These are phyloP conservation scores for Fusarium phyllophilum DNA, from an alignment of 2,329 filamentous ascomycete species.

Conservation along the genomic window DNA sequence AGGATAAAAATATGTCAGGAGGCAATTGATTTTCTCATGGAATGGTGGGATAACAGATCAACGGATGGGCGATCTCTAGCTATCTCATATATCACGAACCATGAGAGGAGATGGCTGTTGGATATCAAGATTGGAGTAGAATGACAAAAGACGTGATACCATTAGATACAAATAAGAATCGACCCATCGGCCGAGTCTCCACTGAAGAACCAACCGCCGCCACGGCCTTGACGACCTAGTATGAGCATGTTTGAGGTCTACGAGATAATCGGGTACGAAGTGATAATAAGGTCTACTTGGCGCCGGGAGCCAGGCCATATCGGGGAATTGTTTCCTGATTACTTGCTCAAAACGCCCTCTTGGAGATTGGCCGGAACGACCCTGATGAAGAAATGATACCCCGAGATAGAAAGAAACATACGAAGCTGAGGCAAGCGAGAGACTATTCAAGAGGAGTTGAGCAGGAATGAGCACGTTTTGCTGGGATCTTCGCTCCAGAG, in stretches of 20 bases:
- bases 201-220: constrained; percentile 11
- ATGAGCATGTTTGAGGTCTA: constrained; percentile 32
- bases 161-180: constrained; percentile 43
- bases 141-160: constrained; percentile 23
- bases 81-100: constrained; percentile 6
- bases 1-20: not conserved
- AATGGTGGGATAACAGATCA: not conserved
- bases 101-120: constrained; percentile 8
- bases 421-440: constrained; percentile 4
- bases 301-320: constrained; percentile 39
- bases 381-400: constrained; percentile 19
- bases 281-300: constrained; percentile 16
- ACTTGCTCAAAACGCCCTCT: constrained; percentile 36
- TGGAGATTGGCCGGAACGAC: constrained; percentile 12
- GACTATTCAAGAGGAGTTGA: constrained; percentile 37
- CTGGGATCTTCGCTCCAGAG: constrained; percentile 24
- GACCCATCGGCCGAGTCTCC: constrained; percentile 19
- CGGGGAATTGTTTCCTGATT: constrained; percentile 32
- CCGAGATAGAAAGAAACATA: not conserved
- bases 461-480: constrained; percentile 54
- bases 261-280: constrained; percentile 4
- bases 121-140: constrained; percentile 1
- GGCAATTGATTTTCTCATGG: not conserved
- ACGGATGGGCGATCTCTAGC: not conserved
- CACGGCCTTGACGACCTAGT: not conserved